Evolutionary conservation across 768 basidiomycete genomes (phyloP).

Genomic region (Trametes maxima): DNA sequence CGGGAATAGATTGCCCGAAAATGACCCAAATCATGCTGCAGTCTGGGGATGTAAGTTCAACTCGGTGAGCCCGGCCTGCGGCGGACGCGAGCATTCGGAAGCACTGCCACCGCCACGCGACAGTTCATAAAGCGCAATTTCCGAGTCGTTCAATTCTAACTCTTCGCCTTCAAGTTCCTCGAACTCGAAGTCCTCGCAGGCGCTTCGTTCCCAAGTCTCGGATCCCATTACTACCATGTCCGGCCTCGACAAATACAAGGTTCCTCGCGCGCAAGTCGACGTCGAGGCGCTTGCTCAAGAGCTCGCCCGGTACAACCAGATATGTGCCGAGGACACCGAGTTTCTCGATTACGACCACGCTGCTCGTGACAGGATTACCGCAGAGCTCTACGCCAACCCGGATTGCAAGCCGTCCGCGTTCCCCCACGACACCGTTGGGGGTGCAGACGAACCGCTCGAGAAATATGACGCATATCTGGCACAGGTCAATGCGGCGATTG

Average conservation of each 20-base stretch:
- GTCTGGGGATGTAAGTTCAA: no score
- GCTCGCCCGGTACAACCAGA: background rate
- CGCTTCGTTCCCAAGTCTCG: no score
- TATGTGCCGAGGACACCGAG: background rate
- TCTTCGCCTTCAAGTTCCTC: no score
- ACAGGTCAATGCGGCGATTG: conserved; percentile 3
- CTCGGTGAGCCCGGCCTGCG: no score
- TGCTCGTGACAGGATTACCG: background rate
- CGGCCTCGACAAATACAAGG: conserved; percentile 1
- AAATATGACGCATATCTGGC: background rate
- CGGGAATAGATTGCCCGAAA: no score
- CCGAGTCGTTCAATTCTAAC: no score
- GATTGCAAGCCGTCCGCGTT: background rate
- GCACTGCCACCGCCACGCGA: no score
- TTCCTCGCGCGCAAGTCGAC: conserved; percentile 6
- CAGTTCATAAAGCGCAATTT: no score
- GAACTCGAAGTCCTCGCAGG: no score
- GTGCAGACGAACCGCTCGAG: background rate
- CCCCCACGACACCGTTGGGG: background rate
- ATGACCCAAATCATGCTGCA: no score
- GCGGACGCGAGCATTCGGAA: no score
- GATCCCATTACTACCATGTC: no score
- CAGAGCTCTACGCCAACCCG: conserved; percentile 1
- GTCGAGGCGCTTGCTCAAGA: conserved; percentile 3
- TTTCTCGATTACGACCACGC: background rate